Evolutionary conservation across 2,329 filamentous ascomycete genomes (phyloP).

Genomic region (Epicoccum sorghinum): DNA sequence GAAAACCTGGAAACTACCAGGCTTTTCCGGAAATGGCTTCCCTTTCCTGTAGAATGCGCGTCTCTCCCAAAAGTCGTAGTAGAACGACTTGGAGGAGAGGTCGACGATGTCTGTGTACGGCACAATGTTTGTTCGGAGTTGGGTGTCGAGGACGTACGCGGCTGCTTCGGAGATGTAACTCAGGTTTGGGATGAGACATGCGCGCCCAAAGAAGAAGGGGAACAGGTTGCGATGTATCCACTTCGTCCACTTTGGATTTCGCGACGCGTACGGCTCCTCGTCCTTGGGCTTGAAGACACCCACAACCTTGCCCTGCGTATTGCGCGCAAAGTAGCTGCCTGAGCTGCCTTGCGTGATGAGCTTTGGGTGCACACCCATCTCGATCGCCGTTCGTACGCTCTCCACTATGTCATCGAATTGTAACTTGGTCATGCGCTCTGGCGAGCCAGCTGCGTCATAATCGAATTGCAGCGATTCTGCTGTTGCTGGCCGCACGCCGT

Average conservation of each 20-base stretch:
- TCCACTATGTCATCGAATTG: conserved; percentile 90
- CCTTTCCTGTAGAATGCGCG: conserved; percentile 86
- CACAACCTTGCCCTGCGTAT: conserved; percentile 89
- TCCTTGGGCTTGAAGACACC: conserved; percentile 99
- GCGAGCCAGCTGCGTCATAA: conserved; percentile 54
- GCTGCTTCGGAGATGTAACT: conserved; percentile 98
- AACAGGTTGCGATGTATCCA: conserved; percentile 99
- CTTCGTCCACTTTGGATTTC: conserved; percentile 99
- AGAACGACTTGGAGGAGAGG: conserved; percentile 94
- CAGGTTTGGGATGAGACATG: conserved; percentile 94
- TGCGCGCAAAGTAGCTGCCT: conserved; percentile 95
- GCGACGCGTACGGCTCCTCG: conserved; percentile 94
- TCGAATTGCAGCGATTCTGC: conserved; percentile 71
- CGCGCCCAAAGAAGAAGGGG: conserved; percentile 94
- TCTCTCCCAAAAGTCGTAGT: conserved; percentile 97
- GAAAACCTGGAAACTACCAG: conserved; percentile 96
- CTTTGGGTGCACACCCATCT: conserved; percentile 87
- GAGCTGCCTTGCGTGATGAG: conserved; percentile 98
- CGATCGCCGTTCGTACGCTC: conserved; percentile 87
- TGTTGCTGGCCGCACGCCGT: conserved; percentile 81
- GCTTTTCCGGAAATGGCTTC: conserved; percentile 85
- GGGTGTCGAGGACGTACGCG: conserved; percentile 90
- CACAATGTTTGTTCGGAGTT: conserved; percentile 88
- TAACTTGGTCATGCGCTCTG: conserved; percentile 73
- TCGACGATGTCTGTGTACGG: conserved; percentile 96